These are phyloP conservation scores for Boletus coccyginus DNA, from an alignment of 768 basidiomycete species.

Conservation along the genomic window DNA sequence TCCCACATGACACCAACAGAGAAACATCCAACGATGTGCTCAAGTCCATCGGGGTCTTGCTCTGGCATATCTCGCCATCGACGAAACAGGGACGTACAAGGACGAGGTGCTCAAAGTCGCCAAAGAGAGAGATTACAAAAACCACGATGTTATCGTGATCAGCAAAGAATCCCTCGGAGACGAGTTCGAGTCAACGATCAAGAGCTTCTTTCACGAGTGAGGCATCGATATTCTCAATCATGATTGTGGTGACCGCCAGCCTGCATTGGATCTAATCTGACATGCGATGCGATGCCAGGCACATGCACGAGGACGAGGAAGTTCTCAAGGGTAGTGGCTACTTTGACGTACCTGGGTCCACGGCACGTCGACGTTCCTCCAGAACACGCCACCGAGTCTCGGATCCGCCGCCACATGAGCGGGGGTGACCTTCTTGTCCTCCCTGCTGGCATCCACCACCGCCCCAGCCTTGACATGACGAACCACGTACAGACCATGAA, in stretches of 20 bases:
- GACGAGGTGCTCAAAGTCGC: conserved; percentile 59
- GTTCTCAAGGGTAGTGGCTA: conserved; percentile 83
- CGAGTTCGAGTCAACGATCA: conserved; percentile 75
- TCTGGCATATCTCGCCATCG: conserved; percentile 64
- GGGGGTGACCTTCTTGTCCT: conserved; percentile 84
- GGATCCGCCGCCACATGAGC: conserved; percentile 78
- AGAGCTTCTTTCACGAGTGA: conserved; percentile 79
- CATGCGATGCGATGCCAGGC: conserved; percentile 40
- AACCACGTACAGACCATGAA: conserved; percentile 74
- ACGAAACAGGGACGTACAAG: conserved; percentile 44
- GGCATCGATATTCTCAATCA: not conserved
- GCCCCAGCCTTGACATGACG: conserved; percentile 80
- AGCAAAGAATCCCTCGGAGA: conserved; percentile 77
- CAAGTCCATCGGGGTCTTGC: conserved; percentile 56
- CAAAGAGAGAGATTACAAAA: conserved; percentile 72
- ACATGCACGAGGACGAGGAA: conserved; percentile 94
- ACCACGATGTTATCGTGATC: conserved; percentile 75
- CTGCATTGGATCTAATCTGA: not conserved
- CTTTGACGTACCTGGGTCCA: conserved; percentile 60
- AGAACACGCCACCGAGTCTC: conserved; percentile 66
- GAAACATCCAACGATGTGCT: conserved; percentile 50
- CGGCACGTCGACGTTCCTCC: not conserved
- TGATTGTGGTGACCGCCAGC: not conserved
- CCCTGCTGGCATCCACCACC: conserved; percentile 89
- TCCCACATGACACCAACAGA: conserved; percentile 68